Percentiles rank a stretch among this genome's conserved stretches.
Conservation (phyloP, 1,139 yeast genomes). For the Saccharomyces hybrid region DNA sequence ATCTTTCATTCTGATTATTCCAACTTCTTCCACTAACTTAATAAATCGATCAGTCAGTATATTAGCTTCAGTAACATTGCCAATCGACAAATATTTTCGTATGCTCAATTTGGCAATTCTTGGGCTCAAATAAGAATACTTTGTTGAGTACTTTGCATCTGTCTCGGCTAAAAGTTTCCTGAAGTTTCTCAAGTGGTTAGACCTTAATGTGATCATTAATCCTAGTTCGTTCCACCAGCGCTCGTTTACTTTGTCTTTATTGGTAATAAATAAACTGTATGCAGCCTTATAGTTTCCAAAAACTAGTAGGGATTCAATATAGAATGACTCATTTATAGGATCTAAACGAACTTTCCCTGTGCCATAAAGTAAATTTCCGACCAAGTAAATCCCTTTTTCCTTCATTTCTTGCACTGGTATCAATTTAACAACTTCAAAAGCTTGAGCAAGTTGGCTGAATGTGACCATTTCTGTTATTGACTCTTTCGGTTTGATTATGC, state of each 20-base stretch:
- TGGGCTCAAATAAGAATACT: slow-evolving; percentile 15
- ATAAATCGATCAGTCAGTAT: slow-evolving; percentile 17
- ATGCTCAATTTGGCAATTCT: slow-evolving; percentile 22
- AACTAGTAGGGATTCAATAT: slow-evolving; percentile 29
- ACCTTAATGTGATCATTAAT: slow-evolving; percentile 28
- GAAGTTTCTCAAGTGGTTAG: slow-evolving; percentile 28
- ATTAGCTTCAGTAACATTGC: slow-evolving; percentile 13
- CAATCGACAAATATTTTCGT: slow-evolving; percentile 16
- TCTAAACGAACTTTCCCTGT: slow-evolving; percentile 26
- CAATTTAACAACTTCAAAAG: slow-evolving; percentile 23
- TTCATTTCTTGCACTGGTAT: slow-evolving; percentile 15
- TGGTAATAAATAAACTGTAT: slow-evolving; percentile 20
- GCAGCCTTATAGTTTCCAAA: slow-evolving; percentile 28
- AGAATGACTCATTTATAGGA: slow-evolving; percentile 31
- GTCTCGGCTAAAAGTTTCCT: slow-evolving; percentile 17
- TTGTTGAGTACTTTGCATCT: slow-evolving; percentile 14
- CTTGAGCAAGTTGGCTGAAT: slow-evolving; percentile 21
- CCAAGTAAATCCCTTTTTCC: slow-evolving; percentile 20
- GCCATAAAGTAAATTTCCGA: slow-evolving; percentile 25
- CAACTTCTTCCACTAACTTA: slow-evolving; percentile 12
- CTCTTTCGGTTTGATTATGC: slow-evolving; percentile 2
- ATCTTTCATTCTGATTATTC: slow-evolving; percentile 7
- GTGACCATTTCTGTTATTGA: slow-evolving; percentile 9
- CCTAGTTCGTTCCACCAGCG: slow-evolving; percentile 37
- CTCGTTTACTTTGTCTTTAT: slow-evolving; percentile 24